Percentiles rank a stretch among this genome's conserved stretches.
phyloP scores from a whole-genome alignment of 805 yeast genomes.

The Jamesozyma rosinii region DNA sequence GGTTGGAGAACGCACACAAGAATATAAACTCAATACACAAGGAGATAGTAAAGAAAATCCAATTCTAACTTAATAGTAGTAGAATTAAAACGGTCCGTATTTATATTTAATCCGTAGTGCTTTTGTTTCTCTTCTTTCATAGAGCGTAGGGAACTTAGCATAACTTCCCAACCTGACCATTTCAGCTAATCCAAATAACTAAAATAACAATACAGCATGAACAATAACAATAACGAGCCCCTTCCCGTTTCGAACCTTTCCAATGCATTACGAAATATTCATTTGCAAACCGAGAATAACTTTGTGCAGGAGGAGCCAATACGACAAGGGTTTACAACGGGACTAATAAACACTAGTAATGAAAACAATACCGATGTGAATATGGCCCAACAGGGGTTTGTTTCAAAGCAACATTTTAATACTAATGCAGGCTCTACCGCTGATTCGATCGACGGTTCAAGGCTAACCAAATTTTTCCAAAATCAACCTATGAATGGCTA shows the following conservation, averaged over 20 bases:
- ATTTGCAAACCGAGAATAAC: conserved; percentile 18
- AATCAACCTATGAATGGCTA: conserved; percentile 75
- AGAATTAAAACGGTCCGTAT: too few relatives aligned
- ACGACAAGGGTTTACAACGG: conserved; percentile 1
- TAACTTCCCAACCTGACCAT: too few relatives aligned
- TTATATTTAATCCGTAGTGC: too few relatives aligned
- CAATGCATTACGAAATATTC: conserved; percentile 30
- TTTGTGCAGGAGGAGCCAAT: conserved; percentile 1
- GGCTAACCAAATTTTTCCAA: conserved; percentile 63
- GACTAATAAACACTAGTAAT: conserved; percentile 8
- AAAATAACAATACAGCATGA: conserved; percentile 1
- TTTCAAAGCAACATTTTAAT: conserved; percentile 18
- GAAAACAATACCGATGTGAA: conserved; percentile 1
- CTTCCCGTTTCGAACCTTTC: conserved; percentile 30
- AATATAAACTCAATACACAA: too few relatives aligned
- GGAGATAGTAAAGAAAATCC: too few relatives aligned
- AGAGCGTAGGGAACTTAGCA: too few relatives aligned
- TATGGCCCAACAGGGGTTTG: not conserved
- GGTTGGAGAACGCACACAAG: too few relatives aligned
- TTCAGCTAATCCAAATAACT: not conserved
- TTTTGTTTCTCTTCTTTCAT: too few relatives aligned
- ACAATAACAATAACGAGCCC: not conserved
- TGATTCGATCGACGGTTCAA: conserved; percentile 38
- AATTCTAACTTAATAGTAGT: too few relatives aligned
- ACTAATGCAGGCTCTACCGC: conserved; percentile 29